Evolutionary conservation across 345 rosid genomes (phyloP), one percentile per base, ranked within the genome.

Genomic region (Eucalyptus dawsonii): DNA sequence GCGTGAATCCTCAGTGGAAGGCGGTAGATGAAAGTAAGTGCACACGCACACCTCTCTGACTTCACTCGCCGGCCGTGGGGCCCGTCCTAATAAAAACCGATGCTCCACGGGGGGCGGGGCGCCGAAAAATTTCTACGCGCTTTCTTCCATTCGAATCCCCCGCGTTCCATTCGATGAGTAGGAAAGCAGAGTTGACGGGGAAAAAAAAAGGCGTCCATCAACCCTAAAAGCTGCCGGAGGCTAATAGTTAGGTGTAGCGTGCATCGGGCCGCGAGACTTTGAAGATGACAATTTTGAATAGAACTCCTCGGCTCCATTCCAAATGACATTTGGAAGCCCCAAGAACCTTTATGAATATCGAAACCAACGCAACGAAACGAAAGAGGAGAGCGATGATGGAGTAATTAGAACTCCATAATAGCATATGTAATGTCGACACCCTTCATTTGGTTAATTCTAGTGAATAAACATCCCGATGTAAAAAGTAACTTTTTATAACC

Each of bases 301-400:
- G 14, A 58, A 11, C n/a, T 5, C 42, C 7, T 58, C 7, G 58
- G 0, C n/a, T 58, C 29, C 14, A 27, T 58, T 27, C 3, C n/a
- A 5, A 11, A 10, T 34, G 65, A 1, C n/a, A 11, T 58, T 58
- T 58, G 13, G 14, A 24, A 11, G 6, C 22, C 29, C 1, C 65
- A 5, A 10, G 1, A 0, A 24, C 14, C 2, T 58, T 17, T 51
- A 0, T 51, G 56, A 0, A 17, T 25, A 0, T 25, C 0, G 29
- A 24, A 2, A 0, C 67, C 5, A 6, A 58, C 2, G 15, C 67
- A 25, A 2, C 7, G 7, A 58, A 58, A 58, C 8, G 2, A 12
- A 58, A 27, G 7, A 11, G 3, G n/a, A 8, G 3, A 15, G 21
- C 10, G 1, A n/a, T 0, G 2, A 7, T n/a, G 5, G 9, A n/a